Conservation (phyloP, 73 alveolate genomes). For the Tetrahymena thermophila region DNA sequence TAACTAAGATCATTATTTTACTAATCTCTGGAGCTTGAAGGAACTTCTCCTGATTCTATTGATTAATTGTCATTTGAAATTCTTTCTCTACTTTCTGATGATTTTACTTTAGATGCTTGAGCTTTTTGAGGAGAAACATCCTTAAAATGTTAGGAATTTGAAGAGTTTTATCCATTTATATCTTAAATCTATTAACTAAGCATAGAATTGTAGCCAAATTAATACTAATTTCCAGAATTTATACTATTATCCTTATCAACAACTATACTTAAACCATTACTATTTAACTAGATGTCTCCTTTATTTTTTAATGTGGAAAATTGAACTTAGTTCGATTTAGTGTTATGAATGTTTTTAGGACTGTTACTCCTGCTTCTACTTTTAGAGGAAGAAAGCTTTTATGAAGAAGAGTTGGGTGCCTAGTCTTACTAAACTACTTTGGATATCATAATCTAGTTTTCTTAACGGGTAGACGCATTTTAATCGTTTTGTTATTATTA, state of each 20-base stretch:
- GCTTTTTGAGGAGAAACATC: background rate
- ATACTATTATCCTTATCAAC: background rate
- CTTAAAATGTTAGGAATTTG: background rate
- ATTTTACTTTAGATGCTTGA: background rate
- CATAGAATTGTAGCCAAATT: background rate
- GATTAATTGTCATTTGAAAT: background rate
- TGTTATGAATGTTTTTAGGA: background rate
- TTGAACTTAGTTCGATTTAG: background rate
- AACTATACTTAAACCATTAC: background rate
- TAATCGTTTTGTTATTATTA: background rate
- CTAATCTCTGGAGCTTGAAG: background rate
- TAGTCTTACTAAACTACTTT: background rate
- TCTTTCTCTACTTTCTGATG: background rate
- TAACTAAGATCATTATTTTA: background rate
- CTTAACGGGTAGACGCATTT: background rate
- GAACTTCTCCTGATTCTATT: background rate
- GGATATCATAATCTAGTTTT: too few species aligned
- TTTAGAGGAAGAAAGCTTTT: background rate
- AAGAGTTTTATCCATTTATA: background rate
- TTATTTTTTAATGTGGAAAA: background rate
- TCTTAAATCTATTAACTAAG: background rate
- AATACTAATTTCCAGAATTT: background rate
- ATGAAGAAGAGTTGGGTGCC: background rate
- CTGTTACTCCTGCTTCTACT: background rate
- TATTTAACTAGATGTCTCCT: background rate